These are phyloP conservation scores for Pyrenochaeta sp. DNA, from an alignment of 2,329 filamentous ascomycete species.

Conservation along the genomic window DNA sequence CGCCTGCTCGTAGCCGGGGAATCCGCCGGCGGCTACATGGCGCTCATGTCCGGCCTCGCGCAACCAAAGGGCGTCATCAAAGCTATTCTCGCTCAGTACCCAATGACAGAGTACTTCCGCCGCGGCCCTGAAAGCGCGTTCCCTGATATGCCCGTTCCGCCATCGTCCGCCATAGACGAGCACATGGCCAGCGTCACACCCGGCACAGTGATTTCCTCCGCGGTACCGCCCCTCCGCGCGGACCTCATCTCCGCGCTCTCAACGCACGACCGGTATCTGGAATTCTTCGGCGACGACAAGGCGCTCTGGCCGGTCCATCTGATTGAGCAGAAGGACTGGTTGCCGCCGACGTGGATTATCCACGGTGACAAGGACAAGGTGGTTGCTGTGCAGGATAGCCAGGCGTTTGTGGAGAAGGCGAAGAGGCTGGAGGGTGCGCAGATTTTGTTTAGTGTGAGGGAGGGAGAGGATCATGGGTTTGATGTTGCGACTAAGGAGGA, in stretches of 20 bases:
- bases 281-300: constrained; percentile 36
- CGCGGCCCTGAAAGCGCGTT: not conserved
- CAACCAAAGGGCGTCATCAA: constrained; percentile 28
- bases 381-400: constrained; percentile 35
- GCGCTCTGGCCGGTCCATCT: constrained; percentile 35
- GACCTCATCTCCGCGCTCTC: constrained; percentile 24
- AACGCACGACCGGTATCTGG: constrained; percentile 26
- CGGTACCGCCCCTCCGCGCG: constrained; percentile 24
- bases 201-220: constrained; percentile 25
- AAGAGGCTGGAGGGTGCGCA: constrained; percentile 20
- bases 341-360: constrained; percentile 41
- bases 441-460: constrained; percentile 24
- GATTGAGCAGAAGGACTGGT: constrained; percentile 28
- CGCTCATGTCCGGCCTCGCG: constrained; percentile 39
- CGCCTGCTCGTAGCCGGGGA: constrained; percentile 45
- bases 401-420: constrained; percentile 34
- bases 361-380: constrained; percentile 40
- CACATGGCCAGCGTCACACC: constrained; percentile 27
- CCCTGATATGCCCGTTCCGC: constrained; percentile 13
- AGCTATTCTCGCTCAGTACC: constrained; percentile 35
- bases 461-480: constrained; percentile 42
- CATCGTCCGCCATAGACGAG: constrained; percentile 24
- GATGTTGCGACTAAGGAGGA: constrained; percentile 33
- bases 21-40: constrained; percentile 50
- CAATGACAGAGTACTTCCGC: constrained; percentile 34